Evolutionary conservation across 192 early-diverging fungal genomes (phyloP), one percentile per base, ranked within the genome.

Genomic region (Coemansia reversa): DNA sequence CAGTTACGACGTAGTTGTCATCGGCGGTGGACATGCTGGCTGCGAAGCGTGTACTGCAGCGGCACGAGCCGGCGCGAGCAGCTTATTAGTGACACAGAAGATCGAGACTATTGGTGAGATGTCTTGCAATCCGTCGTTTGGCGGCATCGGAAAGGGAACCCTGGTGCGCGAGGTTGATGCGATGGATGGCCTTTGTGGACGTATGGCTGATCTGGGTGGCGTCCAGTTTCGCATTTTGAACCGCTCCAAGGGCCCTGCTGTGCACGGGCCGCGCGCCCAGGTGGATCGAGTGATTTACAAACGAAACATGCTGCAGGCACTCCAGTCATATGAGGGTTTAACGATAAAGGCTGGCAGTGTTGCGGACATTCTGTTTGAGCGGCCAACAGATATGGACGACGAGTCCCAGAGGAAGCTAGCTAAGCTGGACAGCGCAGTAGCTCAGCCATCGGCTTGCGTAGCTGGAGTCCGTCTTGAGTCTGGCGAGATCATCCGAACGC

Each of bases 81-180:
- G 90, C 0, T 65, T 93, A 32, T 69, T 93, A 1, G 71, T 93
- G 6, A 93, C 91, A 19, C 91, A 93, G 47, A 86, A 84, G 58
- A 67, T 83, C 2, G 87, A 90, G 49, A 91, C 91, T 0, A 91
- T 93, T 22, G 91, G 91, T 22, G 91, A 93, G 67, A 90, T 93
- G 90, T 93, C 91, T 16, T 93, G 91, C 67, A 93, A 93, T 62
- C 91, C 91, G 25, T 91, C 91, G 0, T 91, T 93, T 81, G 91
- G 91, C 42, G 91, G 91, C 5, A 84, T 93, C 7, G 91, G 91
- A 5, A 93, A 93, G 62, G 91, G 91, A n/a, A 81, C 87, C 16
- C 73, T 93, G 24, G 89, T 93, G 20, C 79, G 85, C 55, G 91
- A 93, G 61, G 83, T 93, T 16, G 91, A 93, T 66, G 91, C 91